Percentiles rank a stretch among this genome's conserved stretches.
Conservation (phyloP, 2,329 filamentous ascomycete genomes). For the Botryotinia convoluta region DNA sequence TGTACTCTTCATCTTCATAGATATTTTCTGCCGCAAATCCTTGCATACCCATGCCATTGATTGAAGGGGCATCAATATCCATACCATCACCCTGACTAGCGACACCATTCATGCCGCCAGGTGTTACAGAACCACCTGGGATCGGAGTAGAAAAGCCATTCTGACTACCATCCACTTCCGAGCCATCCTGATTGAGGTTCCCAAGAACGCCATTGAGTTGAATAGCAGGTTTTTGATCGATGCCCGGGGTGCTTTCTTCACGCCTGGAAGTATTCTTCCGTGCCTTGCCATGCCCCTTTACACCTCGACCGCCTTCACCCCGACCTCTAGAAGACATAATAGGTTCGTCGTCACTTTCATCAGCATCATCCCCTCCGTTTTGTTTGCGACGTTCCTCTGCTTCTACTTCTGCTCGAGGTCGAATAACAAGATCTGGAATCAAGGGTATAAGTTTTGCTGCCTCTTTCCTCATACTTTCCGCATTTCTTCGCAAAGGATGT, state of each 20-base stretch:
- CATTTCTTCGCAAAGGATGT: constrained; percentile 87
- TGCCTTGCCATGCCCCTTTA: constrained; percentile 62
- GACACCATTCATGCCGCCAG: constrained; percentile 66
- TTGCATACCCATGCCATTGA: constrained; percentile 64
- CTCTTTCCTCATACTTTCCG: constrained; percentile 94
- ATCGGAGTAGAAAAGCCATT: constrained; percentile 86
- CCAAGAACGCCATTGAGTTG: constrained; percentile 64
- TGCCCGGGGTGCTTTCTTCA: constrained; percentile 74
- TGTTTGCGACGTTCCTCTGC: constrained; percentile 81
- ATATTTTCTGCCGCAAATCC: constrained; percentile 69
- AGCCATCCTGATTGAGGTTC: constrained; percentile 64
- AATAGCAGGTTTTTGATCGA: constrained; percentile 70
- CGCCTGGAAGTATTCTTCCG: constrained; percentile 71
- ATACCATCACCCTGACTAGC: constrained; percentile 78
- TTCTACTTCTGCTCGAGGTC: constrained; percentile 91
- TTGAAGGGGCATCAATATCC: constrained; percentile 77
- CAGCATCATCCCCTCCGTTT: constrained; percentile 80
- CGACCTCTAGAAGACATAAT: constrained; percentile 97
- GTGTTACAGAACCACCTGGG: constrained; percentile 70
- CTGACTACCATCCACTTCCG: constrained; percentile 76
- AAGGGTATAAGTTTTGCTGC: constrained; percentile 94
- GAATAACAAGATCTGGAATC: constrained; percentile 88
- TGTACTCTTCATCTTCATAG: constrained; percentile 91
- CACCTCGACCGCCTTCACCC: constrained; percentile 61
- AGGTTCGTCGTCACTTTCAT: constrained; percentile 94